Evolutionary conservation across 441 rosid genomes (phyloP), one percentile per base, ranked within the genome.

Genomic region (Eutrema salsugineum): DNA sequence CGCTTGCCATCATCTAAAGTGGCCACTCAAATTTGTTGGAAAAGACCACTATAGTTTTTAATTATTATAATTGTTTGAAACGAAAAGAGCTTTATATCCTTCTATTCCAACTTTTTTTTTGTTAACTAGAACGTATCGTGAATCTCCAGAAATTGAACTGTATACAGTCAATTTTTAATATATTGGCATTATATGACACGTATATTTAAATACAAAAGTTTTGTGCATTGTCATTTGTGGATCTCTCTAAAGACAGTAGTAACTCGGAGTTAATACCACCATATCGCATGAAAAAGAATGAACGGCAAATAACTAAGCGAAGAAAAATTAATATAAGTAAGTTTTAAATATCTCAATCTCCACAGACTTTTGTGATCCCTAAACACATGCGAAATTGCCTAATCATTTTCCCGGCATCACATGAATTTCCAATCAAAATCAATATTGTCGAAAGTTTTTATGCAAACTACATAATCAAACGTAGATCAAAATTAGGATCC

Each of bases 11-110:
- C 63, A 42, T 70, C 76, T 76, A 57, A 57, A 64, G 72, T 70
- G 76, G 72, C 76, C 79, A 76, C 68, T 76, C 76, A 63, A 76
- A 76, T 76, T 65, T 70, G 76, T 77, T 77, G 79, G 79, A 50
- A 77, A 77, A 77, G 72, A 77, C 49, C 68, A 77, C 47, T 64
- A 43, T 55, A 17, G 53, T 69, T 17, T 17, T 68, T 36, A 35
- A 61, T 53, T 66, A 75, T 44, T 75, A 68, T 17, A 43, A 20
- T 53, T 47, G 16, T 62, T 65, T 6, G 5, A 62, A 68, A 54
- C 48, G 38, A 75, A 68, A 61, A 27, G 36, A 68, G 58, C 43
- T 75, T 68, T 54, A 27, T 47, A 63, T 39, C 17, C 44, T 53
- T 68, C 4, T 53, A 12, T 69, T 50, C 71, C 59, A 54, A 68